Evolutionary conservation across 306 rosid genomes (phyloP).

Genomic region (Lathyrus sativus): DNA sequence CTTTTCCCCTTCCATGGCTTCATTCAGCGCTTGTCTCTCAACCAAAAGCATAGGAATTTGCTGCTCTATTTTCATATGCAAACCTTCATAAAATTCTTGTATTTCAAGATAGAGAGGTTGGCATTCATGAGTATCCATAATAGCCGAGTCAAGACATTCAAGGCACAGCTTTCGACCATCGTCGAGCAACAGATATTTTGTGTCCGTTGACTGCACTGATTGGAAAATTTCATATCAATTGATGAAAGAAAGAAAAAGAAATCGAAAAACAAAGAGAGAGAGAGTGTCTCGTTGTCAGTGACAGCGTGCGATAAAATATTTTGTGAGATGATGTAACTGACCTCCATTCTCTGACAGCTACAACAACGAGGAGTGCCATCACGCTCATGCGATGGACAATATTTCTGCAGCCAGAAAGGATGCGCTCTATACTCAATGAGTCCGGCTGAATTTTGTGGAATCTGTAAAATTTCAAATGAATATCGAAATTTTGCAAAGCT

Average conservation of each 20-base stretch:
- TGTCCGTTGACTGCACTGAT: constrained; percentile 79
- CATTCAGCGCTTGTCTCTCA: constrained; percentile 97
- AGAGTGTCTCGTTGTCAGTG: background rate
- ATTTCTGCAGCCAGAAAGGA: constrained; percentile 93
- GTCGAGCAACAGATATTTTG: constrained; percentile 80
- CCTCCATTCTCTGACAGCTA: constrained; percentile 99
- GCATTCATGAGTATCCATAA: constrained; percentile 97
- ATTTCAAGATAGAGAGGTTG: constrained; percentile 97
- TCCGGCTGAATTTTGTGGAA: constrained; percentile 90
- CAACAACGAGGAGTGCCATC: constrained; percentile 97
- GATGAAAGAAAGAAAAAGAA: constrained; percentile 4
- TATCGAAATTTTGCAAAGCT: background rate
- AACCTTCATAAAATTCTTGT: constrained; percentile 94
- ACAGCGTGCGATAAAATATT: background rate
- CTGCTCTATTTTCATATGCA: constrained; percentile 94
- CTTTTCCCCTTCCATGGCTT: constrained; percentile 99
- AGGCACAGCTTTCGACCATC: constrained; percentile 94
- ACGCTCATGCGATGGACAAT: constrained; percentile 92
- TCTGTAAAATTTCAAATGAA: constrained; percentile 50
- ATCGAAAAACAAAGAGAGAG: background rate
- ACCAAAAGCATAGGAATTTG: constrained; percentile 99
- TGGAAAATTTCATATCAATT: constrained; percentile 41
- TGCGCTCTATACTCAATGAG: constrained; percentile 93
- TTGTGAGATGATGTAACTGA: constrained; percentile 43
- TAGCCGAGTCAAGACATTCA: constrained; percentile 93